A percentile compares a stretch with the other conserved stretches of the same genome.
These are phyloP conservation scores for Neocatenulostroma microsporum DNA, from an alignment of 2,329 filamentous ascomycete species.

Conservation along the genomic window DNA sequence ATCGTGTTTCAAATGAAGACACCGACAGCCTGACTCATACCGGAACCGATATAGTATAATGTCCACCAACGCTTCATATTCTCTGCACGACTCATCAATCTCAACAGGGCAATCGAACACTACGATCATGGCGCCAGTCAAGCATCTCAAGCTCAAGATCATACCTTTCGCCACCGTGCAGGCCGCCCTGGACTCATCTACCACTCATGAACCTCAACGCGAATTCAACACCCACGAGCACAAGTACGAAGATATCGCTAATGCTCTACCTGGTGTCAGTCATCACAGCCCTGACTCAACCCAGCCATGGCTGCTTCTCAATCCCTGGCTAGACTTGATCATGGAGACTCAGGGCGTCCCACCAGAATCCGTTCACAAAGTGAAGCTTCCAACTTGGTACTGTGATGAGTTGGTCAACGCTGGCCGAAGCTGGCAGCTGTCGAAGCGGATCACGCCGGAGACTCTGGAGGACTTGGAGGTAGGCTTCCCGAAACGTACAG, in stretches of 20 bases:
- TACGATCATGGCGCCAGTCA: too few relatives aligned
- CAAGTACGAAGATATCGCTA: background rate
- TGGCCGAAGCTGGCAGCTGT: background rate
- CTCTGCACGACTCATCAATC: too few relatives aligned
- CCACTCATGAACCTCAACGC: background rate
- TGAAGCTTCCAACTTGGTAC: background rate
- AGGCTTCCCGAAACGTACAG: background rate
- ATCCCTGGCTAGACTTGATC: slow-evolving; percentile 1
- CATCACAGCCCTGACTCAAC: background rate
- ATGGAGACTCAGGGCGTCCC: background rate
- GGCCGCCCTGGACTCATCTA: background rate
- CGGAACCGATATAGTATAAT: too few relatives aligned
- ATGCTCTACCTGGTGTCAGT: background rate
- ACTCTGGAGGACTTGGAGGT: background rate
- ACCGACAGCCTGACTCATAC: too few relatives aligned
- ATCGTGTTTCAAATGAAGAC: too few relatives aligned
- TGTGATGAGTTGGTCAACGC: background rate
- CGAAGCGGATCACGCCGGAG: background rate
- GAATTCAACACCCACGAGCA: slow-evolving; percentile 1
- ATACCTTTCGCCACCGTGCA: background rate
- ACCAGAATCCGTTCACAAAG: background rate
- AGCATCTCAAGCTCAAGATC: background rate
- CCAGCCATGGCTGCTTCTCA: slow-evolving; percentile 1
- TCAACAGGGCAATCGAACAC: too few relatives aligned
- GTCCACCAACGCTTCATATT: too few relatives aligned